Base-by-base conservation (phyloP, 345 rosid species). In the Lepidium aucheri region DNA sequence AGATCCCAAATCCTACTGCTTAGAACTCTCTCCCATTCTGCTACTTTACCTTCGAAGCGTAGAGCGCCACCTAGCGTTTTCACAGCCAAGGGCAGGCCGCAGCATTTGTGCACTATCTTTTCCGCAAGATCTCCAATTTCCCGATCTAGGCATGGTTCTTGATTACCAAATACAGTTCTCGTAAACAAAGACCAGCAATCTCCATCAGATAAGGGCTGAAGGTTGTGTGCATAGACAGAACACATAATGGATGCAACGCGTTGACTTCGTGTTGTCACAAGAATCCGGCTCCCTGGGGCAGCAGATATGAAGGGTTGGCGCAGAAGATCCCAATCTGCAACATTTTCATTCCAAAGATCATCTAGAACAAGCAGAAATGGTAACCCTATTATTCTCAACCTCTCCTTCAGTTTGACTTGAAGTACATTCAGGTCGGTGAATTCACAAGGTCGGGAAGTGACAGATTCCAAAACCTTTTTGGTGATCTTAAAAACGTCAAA, bases 1-100 rank as follows among this genome's bases (percentile, higher is more conserved):
- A 74, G 73, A 67, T 78, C 80, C 84, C 82, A 75, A 35, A 66
- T 75, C 30, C 32, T 61, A 61, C 81, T 71, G 59, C 24, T 53
- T 53, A 78, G 46, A 53, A 81, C 75, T 67, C 73, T 73, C 45
- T 78, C 72, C 82, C 82, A 81, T 62, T 81, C 78, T 13, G 30
- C 56, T 2, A 28, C 68, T 36, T 81, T 54, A 8, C 47, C 45
- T 53, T 72, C 74, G 13, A 64, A 65, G 34, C 63, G 67, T 59
- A 82, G 60, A 8, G 77, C 69, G 51, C 79, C 71, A 30, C 86
- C 84, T 0, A 82, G 63, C 20, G 71, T 63, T 50, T 77, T 82
- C 43, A 72, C 65, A 20, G 81, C 82, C 55, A 80, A 70, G 47
- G 83, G 78, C 42, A 74, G 33, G 26, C 83, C 83, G 11, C 34